A percentile compares a stretch with the other conserved stretches of the same genome.
These are phyloP conservation scores for Endoconidiophora laricicola DNA, from an alignment of 2,329 filamentous ascomycete species.

Conservation along the genomic window DNA sequence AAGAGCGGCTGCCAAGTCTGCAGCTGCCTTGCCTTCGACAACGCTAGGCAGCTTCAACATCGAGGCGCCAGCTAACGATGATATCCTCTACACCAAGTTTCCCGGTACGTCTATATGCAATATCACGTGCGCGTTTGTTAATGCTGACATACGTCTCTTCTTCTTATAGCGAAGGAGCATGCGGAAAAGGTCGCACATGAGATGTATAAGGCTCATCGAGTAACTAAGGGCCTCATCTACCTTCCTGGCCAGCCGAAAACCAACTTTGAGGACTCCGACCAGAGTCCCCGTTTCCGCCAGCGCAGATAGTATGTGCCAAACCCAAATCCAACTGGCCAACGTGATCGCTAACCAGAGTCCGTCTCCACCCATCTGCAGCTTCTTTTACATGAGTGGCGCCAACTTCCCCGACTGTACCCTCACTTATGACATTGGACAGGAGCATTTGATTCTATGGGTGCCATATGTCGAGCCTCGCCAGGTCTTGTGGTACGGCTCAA, in stretches of 20 bases:
- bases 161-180: constrained; percentile 33
- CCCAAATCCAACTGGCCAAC: background rate
- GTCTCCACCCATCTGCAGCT: constrained; percentile 23
- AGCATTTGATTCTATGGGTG: constrained; percentile 56
- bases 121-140: background rate
- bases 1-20: background rate
- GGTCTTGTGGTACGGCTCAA: constrained; percentile 47
- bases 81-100: constrained; percentile 2
- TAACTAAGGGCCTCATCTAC: constrained; percentile 35
- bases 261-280: constrained; percentile 42
- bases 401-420: constrained; percentile 37
- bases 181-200: constrained; percentile 38
- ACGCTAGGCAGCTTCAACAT: background rate
- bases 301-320: constrained; percentile 34
- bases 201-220: constrained; percentile 22
- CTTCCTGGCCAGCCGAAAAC: constrained; percentile 34
- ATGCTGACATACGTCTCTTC: background rate
- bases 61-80: background rate
- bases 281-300: constrained; percentile 38
- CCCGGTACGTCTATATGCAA: background rate
- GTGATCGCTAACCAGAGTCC: background rate
- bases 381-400: constrained; percentile 40
- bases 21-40: background rate
- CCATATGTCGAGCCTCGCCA: constrained; percentile 47
- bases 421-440: constrained; percentile 40